Evolutionary conservation across 2,329 filamentous ascomycete species (phyloP), one percentile per base, ranked within the genome.

Genomic region (Neopestalotiopsis rosae): DNA sequence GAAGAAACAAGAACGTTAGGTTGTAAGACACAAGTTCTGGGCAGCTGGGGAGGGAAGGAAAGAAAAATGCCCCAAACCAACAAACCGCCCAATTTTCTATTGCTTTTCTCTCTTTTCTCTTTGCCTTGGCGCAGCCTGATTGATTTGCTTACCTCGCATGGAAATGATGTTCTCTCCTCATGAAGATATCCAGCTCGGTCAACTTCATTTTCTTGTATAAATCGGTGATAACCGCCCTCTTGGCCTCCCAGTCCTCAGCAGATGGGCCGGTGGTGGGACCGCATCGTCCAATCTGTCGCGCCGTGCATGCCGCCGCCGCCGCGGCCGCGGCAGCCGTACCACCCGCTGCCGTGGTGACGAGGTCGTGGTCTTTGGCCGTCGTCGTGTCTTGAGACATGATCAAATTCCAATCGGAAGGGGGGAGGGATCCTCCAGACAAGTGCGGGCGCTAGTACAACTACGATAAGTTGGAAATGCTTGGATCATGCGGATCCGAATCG

Each of bases 251-350:
- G 10, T 66, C 63, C 45, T 57, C 42, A 13, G 63, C 63, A 10
- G 63, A 66, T 9, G 63, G 63, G 49, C 63, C 63, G 24, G 63
- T 57, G 42, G 42, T 66, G 24, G 63, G 45, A 66, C 49, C 63
- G 45, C 63, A 66, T 32, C 30, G 17, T 24, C 28, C 24, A n/a
- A 28, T 40, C 40, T 57, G 63, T 38, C 42, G n/a, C 52, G 42
- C 13, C 32, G 62, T 4, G 24, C 7, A 14, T 17, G 34, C 38
- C 20, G 62, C 14, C 14, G 45, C 34, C 42, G 14, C 14, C 9
- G 62, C 49, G 4, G 14, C 14, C 9, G 62, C 49, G 4, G 24
- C 24, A 28, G 24, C 24, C 24, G 24, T 28, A 28, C 24, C 24
- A 28, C 24, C 24, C 34, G 38, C 45, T 56, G 13, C n/a, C 42